Evolutionary conservation across 2,329 filamentous ascomycete species (phyloP).

Genomic region (Microascus cirrosus): DNA sequence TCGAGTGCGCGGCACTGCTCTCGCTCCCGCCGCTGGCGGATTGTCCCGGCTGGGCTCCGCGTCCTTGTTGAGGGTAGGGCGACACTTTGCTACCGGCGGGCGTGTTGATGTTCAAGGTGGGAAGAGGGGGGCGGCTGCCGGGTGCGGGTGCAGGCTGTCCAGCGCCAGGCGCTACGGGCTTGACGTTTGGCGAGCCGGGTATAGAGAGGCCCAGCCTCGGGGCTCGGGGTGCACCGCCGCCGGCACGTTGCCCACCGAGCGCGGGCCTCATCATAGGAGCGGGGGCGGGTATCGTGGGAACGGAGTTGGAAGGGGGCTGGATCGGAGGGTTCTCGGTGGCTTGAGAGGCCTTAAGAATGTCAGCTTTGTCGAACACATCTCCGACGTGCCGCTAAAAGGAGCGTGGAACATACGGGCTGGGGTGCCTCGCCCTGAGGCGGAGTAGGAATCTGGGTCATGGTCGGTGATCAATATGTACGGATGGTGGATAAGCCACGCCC

Average conservation of each 20-base stretch:
- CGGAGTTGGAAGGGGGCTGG: slow-evolving; percentile 17
- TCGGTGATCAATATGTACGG: background rate
- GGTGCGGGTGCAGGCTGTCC: slow-evolving; percentile 14
- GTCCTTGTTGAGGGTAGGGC: slow-evolving; percentile 47
- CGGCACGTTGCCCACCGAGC: slow-evolving; percentile 57
- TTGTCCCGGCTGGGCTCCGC: slow-evolving; percentile 36
- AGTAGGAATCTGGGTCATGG: slow-evolving; percentile 3
- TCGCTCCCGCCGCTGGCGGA: slow-evolving; percentile 72
- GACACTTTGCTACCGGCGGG: slow-evolving; percentile 72
- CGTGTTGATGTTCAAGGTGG: slow-evolving; percentile 75
- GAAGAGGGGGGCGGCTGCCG: slow-evolving; percentile 42
- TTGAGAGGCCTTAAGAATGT: slow-evolving; percentile 12
- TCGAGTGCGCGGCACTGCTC: slow-evolving; percentile 65
- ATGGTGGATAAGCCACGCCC: background rate
- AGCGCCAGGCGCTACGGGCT: slow-evolving; percentile 43
- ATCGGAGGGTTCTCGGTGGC: slow-evolving; percentile 13
- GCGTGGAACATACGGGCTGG: slow-evolving; percentile 3
- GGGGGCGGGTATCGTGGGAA: slow-evolving; percentile 59
- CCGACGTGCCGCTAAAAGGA: background rate
- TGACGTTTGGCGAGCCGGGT: slow-evolving; percentile 72
- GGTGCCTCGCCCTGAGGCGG: slow-evolving; percentile 4
- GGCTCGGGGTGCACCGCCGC: slow-evolving; percentile 45
- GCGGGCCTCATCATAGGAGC: slow-evolving; percentile 76
- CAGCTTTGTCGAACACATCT: background rate
- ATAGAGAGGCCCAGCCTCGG: slow-evolving; percentile 83